Evolutionary conservation across 1,139 yeast species (phyloP).

Genomic region (Protomyces inouyei): DNA sequence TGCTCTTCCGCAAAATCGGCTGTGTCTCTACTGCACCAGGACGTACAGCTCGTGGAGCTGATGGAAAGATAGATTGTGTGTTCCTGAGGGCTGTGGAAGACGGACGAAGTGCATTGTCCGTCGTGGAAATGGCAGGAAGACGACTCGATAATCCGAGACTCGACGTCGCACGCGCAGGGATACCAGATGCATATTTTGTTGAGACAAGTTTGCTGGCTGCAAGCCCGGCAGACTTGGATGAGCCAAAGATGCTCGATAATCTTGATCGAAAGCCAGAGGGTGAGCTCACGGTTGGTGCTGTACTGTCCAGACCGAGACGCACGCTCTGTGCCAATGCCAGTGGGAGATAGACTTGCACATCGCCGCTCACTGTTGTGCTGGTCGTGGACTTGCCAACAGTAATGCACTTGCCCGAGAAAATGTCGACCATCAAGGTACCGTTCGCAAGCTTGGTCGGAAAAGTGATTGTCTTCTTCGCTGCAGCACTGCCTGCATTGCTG

Average conservation of each 20-base stretch:
- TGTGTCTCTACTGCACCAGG: neutral
- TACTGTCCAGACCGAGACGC: neutral
- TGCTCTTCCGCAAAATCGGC: neutral
- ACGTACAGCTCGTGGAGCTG: neutral
- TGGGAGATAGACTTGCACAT: constrained; percentile 11
- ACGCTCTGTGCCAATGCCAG: constrained; percentile 13
- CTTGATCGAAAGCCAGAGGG: constrained; percentile 10
- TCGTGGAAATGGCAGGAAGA: neutral
- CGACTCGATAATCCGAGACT: neutral
- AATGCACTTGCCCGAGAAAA: constrained; percentile 10
- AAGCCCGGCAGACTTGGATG: constrained; percentile 4
- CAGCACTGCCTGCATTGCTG: constrained; percentile 14
- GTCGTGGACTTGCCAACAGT: constrained; percentile 16
- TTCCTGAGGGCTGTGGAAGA: neutral
- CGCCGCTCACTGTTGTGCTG: constrained; percentile 3
- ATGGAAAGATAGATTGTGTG: neutral
- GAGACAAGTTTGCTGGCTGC: constrained; percentile 1
- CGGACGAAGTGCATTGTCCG: neutral
- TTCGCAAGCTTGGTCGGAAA: constrained; percentile 12
- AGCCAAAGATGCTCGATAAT: constrained; percentile 14
- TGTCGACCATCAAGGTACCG: constrained; percentile 17
- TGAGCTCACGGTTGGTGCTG: neutral
- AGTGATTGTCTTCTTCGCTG: constrained; percentile 16
- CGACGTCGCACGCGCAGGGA: neutral
- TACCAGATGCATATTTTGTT: constrained; percentile 10